Evolutionary conservation across 2,329 filamentous ascomycete species (phyloP).

Genomic region (Leptographium wingfieldii): DNA sequence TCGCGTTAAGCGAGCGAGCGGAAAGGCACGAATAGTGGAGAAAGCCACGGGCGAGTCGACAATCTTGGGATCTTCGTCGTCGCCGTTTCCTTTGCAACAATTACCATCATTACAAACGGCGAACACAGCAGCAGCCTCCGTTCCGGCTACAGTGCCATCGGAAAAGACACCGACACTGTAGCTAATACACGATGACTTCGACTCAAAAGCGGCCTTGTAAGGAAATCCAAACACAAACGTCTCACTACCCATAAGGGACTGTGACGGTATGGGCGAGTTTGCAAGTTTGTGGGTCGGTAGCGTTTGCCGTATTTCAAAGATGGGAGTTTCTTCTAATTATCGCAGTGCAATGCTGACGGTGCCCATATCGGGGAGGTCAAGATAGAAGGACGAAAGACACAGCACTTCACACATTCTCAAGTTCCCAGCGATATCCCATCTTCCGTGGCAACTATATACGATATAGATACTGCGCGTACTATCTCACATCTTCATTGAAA

Average conservation of each 20-base stretch:
- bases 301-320: no score
- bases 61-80: not conserved
- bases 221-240: no score
- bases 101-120: not conserved
- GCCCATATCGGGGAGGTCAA: no score
- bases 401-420: not conserved
- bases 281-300: no score
- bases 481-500: conserved; percentile 33
- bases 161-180: not conserved
- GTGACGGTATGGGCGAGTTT: no score
- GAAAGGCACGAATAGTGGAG: conserved; percentile 77
- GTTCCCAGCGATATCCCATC: not conserved
- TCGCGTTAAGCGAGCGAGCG: conserved; percentile 66
- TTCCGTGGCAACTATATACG: conserved; percentile 16
- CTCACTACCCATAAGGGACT: no score
- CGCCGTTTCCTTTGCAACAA: no score
- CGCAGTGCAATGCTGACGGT: not conserved
- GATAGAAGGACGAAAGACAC: not conserved
- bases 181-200: not conserved
- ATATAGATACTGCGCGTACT: conserved; percentile 5
- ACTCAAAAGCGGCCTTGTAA: no score
- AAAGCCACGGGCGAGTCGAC: conserved; percentile 40
- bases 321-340: no score
- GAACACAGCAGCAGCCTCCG: not conserved
- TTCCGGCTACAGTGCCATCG: not conserved